These are phyloP conservation scores for Annona cherimola DNA, from an alignment of 164 flowering plant genomes.

Conservation along the genomic window DNA sequence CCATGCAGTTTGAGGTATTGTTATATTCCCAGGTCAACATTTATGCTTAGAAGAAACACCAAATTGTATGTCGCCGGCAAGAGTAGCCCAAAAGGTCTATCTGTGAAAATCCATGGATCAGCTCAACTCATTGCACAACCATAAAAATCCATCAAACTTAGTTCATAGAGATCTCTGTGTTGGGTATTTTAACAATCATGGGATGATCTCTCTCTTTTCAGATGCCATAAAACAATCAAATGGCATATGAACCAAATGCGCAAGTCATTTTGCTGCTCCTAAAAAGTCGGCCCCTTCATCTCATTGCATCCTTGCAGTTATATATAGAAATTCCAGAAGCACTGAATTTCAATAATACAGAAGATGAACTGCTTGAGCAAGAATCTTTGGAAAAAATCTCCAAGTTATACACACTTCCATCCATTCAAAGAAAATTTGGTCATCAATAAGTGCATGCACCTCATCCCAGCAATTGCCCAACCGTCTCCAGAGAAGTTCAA, in stretches of 20 bases:
- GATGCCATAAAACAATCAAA: not conserved
- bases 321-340: not conserved
- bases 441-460: not conserved
- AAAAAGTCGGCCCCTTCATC: not conserved
- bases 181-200: not conserved
- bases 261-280: not conserved
- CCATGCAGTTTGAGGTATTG: not conserved
- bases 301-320: not conserved
- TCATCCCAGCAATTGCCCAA: not conserved
- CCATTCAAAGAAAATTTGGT: not conserved
- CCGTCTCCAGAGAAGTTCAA: slow-evolving; percentile 7
- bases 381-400: not conserved
- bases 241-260: not conserved
- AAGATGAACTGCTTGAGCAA: not conserved
- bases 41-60: not conserved
- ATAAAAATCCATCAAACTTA: not conserved
- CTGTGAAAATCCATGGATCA: slow-evolving; percentile 2
- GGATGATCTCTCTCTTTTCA: not conserved
- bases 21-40: not conserved
- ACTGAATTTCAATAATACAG: not conserved
- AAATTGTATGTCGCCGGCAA: not conserved
- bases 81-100: not conserved
- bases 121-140: not conserved
- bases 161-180: not conserved
- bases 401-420: not conserved